Base-by-base conservation (phyloP, 768 basidiomycete species). In the Lactarius psammicola region DNA sequence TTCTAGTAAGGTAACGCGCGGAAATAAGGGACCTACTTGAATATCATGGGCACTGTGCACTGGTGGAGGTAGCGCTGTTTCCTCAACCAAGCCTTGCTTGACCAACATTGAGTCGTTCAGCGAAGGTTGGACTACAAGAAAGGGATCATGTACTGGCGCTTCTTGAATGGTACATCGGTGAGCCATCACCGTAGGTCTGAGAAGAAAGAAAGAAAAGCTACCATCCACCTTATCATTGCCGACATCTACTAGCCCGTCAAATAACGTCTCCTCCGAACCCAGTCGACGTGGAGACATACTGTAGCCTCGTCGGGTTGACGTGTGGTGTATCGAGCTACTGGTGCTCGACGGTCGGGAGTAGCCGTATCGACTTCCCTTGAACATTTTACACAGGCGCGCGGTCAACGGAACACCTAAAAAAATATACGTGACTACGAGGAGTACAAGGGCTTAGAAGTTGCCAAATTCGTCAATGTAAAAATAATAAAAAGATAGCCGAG, bases 341-440 rank as follows among this genome's bases (percentile, higher is more conserved):
- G 11, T 18, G 33, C 36, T 54, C 46, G 53, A 58, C 10, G 30
- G n/a, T 40, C 31, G 20, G 28, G 63, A 44, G 42, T 23, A 23
- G 15, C 40, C n/a, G 2, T 36, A 44, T 11, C 33, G 20, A 26
- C 56, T 69, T 31, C 67, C 13, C 31, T 59, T 64, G 26, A 67
- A 3, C 34, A 61, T 55, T 53, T 65, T 69, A 62, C 59, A 62
- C 18, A 70, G 60, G 20, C 66, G 63, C 33, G 65, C 60, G 31
- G 70, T 69, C 38, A 73, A 51, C 8, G 71, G 73, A 34, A 69
- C 58, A 31, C 72, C 71, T 70, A 73, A 69, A 4, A 75, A 49
- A 40, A 72, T 31, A 55, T 68, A 71, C 33, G 58, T 67, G 31
- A 73, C 57, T 49, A 66, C 67, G 40, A 71, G 57, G 17, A 69